Conservation (phyloP, 1,284 basidiomycete genomes). For the Peniophora sp. region DNA sequence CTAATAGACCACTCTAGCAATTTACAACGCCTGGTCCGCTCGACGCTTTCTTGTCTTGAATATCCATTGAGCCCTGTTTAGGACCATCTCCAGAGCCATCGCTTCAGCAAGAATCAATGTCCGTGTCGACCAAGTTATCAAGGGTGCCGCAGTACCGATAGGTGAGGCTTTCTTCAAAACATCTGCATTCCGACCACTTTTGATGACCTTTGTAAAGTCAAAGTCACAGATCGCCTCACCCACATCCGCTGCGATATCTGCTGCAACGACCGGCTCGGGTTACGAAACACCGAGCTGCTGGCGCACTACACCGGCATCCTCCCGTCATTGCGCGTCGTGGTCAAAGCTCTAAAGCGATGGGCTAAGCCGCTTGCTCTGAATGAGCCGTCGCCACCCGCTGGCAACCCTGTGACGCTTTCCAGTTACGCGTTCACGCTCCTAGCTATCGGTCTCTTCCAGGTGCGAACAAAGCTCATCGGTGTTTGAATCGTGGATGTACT, state of each 20-base stretch:
- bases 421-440: slow-evolving; percentile 54
- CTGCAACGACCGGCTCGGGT: slow-evolving; percentile 49
- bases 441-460: slow-evolving; percentile 50
- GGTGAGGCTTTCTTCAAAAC: neutral
- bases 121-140: neutral
- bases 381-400: slow-evolving; percentile 24
- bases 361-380: slow-evolving; percentile 43
- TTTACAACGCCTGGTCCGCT: neutral
- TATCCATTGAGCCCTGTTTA: neutral
- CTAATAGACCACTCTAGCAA: too few relatives aligned
- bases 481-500: too few relatives aligned
- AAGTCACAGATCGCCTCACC: slow-evolving; percentile 36
- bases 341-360: slow-evolving; percentile 45
- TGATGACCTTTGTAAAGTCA: slow-evolving; percentile 30
- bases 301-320: slow-evolving; percentile 35
- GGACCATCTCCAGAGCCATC: neutral
- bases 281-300: slow-evolving; percentile 42
- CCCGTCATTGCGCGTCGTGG: slow-evolving; percentile 32
- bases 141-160: neutral
- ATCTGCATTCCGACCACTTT: neutral
- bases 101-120: neutral
- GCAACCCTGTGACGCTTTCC: too few relatives aligned
- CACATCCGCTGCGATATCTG: slow-evolving; percentile 45
- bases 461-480: too few relatives aligned
- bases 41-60: neutral